Conservation (phyloP, 768 basidiomycete genomes). For the Mycena venus region DNA sequence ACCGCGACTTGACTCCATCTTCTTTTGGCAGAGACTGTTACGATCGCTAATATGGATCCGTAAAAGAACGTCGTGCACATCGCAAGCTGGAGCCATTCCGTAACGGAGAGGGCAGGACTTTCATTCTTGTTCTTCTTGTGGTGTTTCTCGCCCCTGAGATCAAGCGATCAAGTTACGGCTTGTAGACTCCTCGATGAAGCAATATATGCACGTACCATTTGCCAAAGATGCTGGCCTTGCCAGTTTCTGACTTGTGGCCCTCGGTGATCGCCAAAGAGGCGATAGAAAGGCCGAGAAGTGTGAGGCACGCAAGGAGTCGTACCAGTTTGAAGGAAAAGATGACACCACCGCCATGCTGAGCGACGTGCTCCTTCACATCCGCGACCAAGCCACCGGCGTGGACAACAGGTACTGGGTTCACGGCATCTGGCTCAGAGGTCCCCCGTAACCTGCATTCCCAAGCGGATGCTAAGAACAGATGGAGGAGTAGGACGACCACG, state of each 20-base stretch:
- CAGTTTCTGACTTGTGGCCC: constrained; percentile 29
- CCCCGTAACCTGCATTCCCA: constrained; percentile 24
- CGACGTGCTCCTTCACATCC: constrained; percentile 55
- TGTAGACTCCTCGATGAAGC: too few species aligned
- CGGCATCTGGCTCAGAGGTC: constrained; percentile 13
- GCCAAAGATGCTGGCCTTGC: constrained; percentile 23
- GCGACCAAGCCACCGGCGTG: constrained; percentile 43
- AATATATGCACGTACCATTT: too few species aligned
- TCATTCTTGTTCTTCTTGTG: constrained; percentile 38
- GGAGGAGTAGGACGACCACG: constrained; percentile 48
- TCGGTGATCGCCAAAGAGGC: too few species aligned
- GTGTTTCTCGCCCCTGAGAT: constrained; percentile 40
- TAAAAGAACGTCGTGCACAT: too few species aligned
- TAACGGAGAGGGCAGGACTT: constrained; percentile 29
- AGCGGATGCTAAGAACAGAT: constrained; percentile 35
- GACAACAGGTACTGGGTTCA: constrained; percentile 33
- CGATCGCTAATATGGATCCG: constrained; percentile 58
- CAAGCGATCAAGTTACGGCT: too few species aligned
- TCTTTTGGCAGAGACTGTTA: constrained; percentile 53
- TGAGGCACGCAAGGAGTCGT: constrained; percentile 58
- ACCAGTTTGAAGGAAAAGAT: constrained; percentile 63
- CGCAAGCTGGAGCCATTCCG: constrained; percentile 47
- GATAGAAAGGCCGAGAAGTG: constrained; percentile 63
- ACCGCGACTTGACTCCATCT: constrained; percentile 52
- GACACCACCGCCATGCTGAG: constrained; percentile 57